Evolutionary conservation across 331 rosid species (phyloP).

Genomic region (Acacia concinna): DNA sequence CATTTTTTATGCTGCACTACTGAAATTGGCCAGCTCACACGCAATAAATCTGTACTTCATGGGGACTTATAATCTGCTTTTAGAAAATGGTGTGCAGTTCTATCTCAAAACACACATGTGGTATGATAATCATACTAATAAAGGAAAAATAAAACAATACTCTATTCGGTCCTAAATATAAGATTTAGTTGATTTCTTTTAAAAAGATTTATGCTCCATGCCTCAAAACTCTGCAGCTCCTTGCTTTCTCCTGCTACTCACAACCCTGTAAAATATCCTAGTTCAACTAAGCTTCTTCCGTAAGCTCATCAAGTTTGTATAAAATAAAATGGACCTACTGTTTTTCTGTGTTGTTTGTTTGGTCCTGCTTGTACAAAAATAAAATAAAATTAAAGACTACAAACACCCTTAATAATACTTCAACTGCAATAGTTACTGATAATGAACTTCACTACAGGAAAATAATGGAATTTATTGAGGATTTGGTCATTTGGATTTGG

Average conservation of each 20-base stretch:
- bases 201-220: too few relatives aligned
- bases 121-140: too few relatives aligned
- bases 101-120: too few relatives aligned
- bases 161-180: too few relatives aligned
- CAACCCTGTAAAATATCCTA: background rate
- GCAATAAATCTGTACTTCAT: too few relatives aligned
- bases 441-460: background rate
- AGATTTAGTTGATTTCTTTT: too few relatives aligned
- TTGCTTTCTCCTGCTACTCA: background rate
- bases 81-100: too few relatives aligned
- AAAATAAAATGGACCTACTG: background rate
- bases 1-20: too few relatives aligned
- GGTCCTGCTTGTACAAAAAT: background rate
- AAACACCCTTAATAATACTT: background rate
- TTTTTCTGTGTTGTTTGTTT: background rate
- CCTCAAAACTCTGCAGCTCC: background rate
- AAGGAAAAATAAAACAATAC: too few relatives aligned
- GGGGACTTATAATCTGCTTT: background rate
- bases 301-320: too few relatives aligned
- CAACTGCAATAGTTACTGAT: background rate
- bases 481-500: background rate
- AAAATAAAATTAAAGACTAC: background rate
- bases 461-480: background rate
- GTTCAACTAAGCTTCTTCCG: background rate
- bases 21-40: too few relatives aligned